Conservation (phyloP, 202 grass and related monocot genomes). For the Carex arenaria region DNA sequence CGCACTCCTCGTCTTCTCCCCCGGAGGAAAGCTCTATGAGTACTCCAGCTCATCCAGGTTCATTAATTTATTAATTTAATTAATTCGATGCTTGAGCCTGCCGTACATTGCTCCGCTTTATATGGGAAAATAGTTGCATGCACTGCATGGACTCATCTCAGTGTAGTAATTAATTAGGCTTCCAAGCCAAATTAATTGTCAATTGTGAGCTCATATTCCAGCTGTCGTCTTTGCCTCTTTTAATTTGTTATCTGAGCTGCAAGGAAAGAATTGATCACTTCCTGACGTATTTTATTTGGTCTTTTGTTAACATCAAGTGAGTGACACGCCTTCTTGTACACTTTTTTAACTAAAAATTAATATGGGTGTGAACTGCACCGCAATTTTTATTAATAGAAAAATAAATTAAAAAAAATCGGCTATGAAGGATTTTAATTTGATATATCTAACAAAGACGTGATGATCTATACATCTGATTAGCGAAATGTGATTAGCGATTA, state of each 20-base stretch:
- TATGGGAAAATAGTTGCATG: background rate
- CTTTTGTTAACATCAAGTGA: background rate
- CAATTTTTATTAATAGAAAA: too few species aligned
- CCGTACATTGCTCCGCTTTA: background rate
- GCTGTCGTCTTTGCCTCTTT: background rate
- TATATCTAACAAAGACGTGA: too few species aligned
- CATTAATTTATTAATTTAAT: too few species aligned
- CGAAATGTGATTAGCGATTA: too few species aligned
- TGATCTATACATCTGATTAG: too few species aligned
- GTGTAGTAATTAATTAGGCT: background rate
- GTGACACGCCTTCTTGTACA: background rate
- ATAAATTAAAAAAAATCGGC: too few species aligned
- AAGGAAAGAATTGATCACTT: background rate
- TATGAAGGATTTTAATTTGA: too few species aligned
- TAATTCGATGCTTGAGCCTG: too few species aligned
- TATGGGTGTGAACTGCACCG: background rate
- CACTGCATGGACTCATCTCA: background rate
- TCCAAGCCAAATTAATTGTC: too few species aligned
- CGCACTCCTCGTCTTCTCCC: slow-evolving; percentile 30
- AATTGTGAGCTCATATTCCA: background rate
- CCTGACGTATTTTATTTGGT: background rate
- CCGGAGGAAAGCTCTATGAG: slow-evolving; percentile 31
- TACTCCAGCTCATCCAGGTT: slow-evolving; percentile 26
- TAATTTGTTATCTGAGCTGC: background rate
- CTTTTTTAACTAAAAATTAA: background rate